These are phyloP conservation scores for Perkinsus olseni DNA, from an alignment of 169 alveolate species.

Conservation along the genomic window DNA sequence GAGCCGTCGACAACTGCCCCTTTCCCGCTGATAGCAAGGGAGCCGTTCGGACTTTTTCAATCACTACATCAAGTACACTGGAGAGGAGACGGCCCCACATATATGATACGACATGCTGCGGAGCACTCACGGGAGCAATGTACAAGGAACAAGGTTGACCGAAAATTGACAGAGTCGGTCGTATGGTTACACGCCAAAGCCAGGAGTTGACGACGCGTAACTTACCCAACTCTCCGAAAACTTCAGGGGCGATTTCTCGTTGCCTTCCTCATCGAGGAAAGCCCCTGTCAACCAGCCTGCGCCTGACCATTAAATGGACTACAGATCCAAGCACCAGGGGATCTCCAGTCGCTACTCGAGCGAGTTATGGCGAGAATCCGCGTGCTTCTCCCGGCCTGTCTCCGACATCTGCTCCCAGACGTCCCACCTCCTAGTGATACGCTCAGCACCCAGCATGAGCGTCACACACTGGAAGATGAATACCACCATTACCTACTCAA, in stretches of 20 bases:
- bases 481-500: background rate
- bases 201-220: background rate
- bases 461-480: constrained; percentile 4
- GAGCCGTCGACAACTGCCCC: background rate
- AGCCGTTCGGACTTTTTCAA: too few relatives aligned
- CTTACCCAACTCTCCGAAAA: background rate
- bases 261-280: background rate
- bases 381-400: constrained; percentile 4
- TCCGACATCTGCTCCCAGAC: constrained; percentile 7
- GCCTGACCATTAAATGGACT: background rate
- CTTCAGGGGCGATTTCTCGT: background rate
- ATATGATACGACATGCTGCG: background rate
- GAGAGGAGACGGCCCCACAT: background rate
- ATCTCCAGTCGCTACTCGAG: background rate
- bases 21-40: too few relatives aligned
- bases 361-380: background rate
- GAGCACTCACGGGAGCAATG: too few relatives aligned
- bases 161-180: too few relatives aligned
- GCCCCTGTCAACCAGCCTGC: background rate
- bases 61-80: too few relatives aligned
- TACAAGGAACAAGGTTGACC: too few relatives aligned
- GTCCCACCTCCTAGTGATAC: background rate
- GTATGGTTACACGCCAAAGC: too few relatives aligned
- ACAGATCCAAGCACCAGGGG: background rate
- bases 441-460: background rate